Conservation (phyloP, 345 rosid species). For the Geranium brycei region DNA sequence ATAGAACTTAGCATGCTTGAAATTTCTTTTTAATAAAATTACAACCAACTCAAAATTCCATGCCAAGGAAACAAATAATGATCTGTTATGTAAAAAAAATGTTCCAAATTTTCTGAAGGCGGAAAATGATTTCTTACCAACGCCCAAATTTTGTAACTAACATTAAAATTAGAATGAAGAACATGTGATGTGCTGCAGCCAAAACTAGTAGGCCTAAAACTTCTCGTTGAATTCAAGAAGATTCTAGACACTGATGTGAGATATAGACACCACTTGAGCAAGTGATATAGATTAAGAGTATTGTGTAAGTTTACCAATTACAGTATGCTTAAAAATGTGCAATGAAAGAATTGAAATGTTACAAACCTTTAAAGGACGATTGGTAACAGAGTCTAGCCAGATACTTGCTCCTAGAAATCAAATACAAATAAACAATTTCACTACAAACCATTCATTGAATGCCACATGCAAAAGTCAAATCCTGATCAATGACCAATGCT, state of each 20-base stretch:
- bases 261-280: not conserved
- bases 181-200: not conserved
- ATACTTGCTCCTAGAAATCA: slow-evolving; percentile 42
- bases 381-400: slow-evolving; percentile 93
- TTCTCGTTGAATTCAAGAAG: not conserved
- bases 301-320: not conserved
- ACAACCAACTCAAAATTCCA: not conserved
- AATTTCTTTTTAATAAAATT: too few species aligned
- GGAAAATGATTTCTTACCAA: not conserved
- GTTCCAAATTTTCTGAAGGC: not conserved
- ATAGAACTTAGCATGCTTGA: not conserved
- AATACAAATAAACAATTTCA: slow-evolving; percentile 5
- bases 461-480: slow-evolving; percentile 1
- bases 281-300: not conserved
- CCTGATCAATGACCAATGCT: not conserved
- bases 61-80: not conserved
- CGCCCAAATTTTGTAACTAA: not conserved
- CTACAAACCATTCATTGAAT: slow-evolving; percentile 4
- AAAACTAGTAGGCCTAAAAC: too few species aligned
- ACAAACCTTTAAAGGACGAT: slow-evolving; percentile 74
- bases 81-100: not conserved
- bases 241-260: not conserved
- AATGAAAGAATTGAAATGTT: not conserved
- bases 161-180: not conserved
- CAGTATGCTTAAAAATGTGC: not conserved